phyloP scores from a whole-genome alignment of 495 filamentous ascomycete genomes.

The Aspergillus olivimuriae region DNA sequence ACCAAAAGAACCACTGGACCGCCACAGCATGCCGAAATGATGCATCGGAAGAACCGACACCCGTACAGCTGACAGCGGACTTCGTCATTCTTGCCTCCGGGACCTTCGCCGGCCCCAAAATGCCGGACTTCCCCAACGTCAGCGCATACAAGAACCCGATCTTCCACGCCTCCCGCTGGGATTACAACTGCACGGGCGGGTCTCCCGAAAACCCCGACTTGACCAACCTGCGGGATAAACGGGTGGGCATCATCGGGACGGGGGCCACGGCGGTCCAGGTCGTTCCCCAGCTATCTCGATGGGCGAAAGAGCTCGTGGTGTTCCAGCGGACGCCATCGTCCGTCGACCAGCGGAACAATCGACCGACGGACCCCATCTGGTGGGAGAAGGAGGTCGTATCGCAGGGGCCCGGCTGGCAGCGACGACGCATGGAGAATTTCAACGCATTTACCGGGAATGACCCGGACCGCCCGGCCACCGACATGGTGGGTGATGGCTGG shows the following conservation, averaged over 20 bases:
- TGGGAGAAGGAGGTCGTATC: conserved; percentile 34
- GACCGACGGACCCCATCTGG: conserved; percentile 39
- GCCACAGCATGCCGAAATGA: not conserved
- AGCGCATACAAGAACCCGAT: conserved; percentile 19
- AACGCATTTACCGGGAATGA: conserved; percentile 2
- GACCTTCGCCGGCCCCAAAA: conserved; percentile 15
- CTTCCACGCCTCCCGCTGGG: conserved; percentile 40
- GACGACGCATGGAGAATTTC: conserved; percentile 28
- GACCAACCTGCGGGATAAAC: conserved; percentile 31
- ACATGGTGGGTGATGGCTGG: conserved; percentile 16
- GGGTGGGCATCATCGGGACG: conserved; percentile 43
- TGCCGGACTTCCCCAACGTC: conserved; percentile 18
- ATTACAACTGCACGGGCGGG: conserved; percentile 45
- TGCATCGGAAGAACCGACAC: not conserved
- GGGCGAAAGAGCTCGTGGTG: conserved; percentile 32
- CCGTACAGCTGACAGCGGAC: not conserved
- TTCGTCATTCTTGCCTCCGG: conserved; percentile 19
- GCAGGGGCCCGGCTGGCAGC: conserved; percentile 37
- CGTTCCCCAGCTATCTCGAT: conserved; percentile 27
- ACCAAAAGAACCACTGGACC: not conserved
- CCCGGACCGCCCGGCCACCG: not conserved
- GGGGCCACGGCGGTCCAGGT: conserved; percentile 43
- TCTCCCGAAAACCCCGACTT: conserved; percentile 34
- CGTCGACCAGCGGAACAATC: conserved; percentile 43
- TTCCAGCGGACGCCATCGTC: conserved; percentile 47